Conservation (phyloP, 441 rosid species). For the Geranium incanum region DNA sequence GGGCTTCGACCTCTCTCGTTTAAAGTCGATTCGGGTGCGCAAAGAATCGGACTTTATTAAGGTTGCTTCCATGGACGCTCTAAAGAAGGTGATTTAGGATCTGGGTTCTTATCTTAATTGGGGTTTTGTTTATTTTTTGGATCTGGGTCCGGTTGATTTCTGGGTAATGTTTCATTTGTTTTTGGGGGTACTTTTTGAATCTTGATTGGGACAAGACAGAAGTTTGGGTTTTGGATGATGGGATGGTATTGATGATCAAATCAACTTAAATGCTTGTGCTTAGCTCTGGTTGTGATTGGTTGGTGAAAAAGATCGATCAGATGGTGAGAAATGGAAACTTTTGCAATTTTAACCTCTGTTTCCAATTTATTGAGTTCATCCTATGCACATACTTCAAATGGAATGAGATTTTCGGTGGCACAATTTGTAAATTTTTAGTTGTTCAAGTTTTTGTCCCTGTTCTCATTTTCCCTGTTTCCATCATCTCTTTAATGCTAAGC, state of each 20-base stretch:
- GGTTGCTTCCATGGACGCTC: constrained; percentile 55
- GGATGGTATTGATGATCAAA: background rate
- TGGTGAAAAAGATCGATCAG: background rate
- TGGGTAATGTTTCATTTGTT: background rate
- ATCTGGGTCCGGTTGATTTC: background rate
- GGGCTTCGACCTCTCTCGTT: constrained; percentile 46
- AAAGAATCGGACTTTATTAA: constrained; percentile 32
- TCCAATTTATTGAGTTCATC: background rate
- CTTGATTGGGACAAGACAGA: background rate
- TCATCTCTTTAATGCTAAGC: background rate
- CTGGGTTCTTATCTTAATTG: background rate
- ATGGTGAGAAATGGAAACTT: background rate
- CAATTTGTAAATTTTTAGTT: background rate
- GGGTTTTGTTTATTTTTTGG: background rate
- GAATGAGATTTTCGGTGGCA: background rate
- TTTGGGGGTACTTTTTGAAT: background rate
- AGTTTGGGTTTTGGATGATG: background rate
- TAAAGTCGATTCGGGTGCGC: constrained; percentile 53
- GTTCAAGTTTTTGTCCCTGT: background rate
- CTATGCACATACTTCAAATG: background rate
- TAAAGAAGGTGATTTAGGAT: constrained; percentile 46
- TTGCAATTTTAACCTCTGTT: background rate
- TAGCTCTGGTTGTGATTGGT: background rate
- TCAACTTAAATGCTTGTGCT: background rate
- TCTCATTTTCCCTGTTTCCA: background rate